Percentiles rank a stretch among this genome's conserved stretches.
Evolutionary conservation across 257 asterid genomes (phyloP).

Genomic region (Solanum chiquidenum): DNA sequence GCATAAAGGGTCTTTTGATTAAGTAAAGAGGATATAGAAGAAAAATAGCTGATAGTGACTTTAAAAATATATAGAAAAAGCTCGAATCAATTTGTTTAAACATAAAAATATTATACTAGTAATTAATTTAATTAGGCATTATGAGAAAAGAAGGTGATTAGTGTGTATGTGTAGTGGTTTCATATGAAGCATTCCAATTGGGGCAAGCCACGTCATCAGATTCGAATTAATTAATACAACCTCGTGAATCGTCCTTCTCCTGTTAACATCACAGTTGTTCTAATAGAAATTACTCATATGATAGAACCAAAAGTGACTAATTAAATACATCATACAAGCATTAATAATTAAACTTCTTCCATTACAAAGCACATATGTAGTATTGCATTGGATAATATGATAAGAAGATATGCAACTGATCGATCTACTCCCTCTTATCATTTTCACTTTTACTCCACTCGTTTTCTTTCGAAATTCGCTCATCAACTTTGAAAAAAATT

Average conservation of each 20-base stretch:
- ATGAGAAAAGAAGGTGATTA: not conserved
- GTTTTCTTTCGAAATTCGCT: not conserved
- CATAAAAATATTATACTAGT: not conserved
- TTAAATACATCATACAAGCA: not conserved
- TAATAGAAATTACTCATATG: not conserved
- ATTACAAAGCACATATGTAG: not conserved
- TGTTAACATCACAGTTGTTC: not conserved
- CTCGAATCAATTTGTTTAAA: not conserved
- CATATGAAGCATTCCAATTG: not conserved
- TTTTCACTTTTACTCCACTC: not conserved
- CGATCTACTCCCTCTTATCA: not conserved
- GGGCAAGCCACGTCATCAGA: not conserved
- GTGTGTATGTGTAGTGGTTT: not conserved
- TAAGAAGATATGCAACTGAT: not conserved
- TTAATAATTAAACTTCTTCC: not conserved
- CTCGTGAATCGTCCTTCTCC: not conserved
- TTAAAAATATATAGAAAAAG: not conserved
- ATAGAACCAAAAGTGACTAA: not conserved
- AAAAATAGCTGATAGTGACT: not conserved
- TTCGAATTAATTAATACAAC: not conserved
- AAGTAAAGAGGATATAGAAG: not conserved
- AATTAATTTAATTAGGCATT: not conserved
- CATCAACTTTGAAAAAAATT: not conserved
- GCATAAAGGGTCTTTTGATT: not conserved
- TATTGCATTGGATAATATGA: not conserved